These are phyloP conservation scores for Pleurotus pulmonarius DNA, from an alignment of 768 basidiomycete species.

Conservation along the genomic window DNA sequence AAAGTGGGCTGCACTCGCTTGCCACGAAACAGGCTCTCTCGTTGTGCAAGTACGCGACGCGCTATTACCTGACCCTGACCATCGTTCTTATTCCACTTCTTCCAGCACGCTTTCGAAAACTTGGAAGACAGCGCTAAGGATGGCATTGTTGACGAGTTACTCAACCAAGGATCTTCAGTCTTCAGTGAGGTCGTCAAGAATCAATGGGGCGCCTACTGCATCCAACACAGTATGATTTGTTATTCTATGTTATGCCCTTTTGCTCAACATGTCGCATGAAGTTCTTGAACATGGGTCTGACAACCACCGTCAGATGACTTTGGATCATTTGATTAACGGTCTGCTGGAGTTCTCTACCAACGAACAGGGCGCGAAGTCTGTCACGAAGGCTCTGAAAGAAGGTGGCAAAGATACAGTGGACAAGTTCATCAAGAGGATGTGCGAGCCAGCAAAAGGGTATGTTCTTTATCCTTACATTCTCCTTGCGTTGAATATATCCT, in stretches of 20 bases:
- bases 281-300: constrained; percentile 84
- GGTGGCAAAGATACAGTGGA: constrained; percentile 75
- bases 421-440: constrained; percentile 75
- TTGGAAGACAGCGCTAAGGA: constrained; percentile 81
- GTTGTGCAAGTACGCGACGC: constrained; percentile 69
- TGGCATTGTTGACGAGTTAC: constrained; percentile 79
- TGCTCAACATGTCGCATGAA: constrained; percentile 19
- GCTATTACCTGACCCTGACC: neutral
- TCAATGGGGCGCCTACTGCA: constrained; percentile 87
- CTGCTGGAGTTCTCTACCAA: constrained; percentile 76
- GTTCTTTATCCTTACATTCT: neutral
- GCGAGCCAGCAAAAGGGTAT: constrained; percentile 81
- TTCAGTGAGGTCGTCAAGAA: constrained; percentile 81
- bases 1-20: constrained; percentile 86
- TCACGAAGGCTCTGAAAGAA: constrained; percentile 85
- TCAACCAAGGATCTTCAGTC: constrained; percentile 62
- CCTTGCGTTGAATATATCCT: neutral
- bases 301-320: constrained; percentile 67
- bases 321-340: constrained; percentile 76
- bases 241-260: neutral
- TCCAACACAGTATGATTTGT: constrained; percentile 69
- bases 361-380: constrained; percentile 85
- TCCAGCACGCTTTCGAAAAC: constrained; percentile 81
- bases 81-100: constrained; percentile 4
- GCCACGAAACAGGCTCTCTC: constrained; percentile 86